Evolutionary conservation across 768 basidiomycete species (phyloP).

Genomic region (Rossbeevera mucosa): DNA sequence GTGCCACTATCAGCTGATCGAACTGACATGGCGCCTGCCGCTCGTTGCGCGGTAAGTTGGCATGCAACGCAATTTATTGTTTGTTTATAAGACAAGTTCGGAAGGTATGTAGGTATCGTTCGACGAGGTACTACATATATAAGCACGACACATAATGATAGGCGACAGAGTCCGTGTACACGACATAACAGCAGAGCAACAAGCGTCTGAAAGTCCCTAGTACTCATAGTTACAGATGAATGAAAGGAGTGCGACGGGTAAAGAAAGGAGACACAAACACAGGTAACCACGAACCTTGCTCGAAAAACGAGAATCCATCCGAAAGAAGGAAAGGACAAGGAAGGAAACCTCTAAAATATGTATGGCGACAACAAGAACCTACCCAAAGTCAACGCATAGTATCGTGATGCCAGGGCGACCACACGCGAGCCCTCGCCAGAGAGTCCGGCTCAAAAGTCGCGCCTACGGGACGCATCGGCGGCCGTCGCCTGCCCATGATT

Average conservation of each 20-base stretch:
- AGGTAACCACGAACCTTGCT: not conserved
- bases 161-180: not conserved
- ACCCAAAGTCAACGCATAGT: not conserved
- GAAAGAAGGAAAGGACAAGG: not conserved
- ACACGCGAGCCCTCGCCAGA: constrained; percentile 13
- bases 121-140: not conserved
- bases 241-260: not conserved
- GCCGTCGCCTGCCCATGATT: constrained; percentile 7
- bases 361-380: too few species aligned
- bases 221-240: too few species aligned
- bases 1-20: not conserved
- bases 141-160: not conserved
- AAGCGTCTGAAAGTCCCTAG: not conserved
- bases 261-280: not conserved
- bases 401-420: constrained; percentile 10
- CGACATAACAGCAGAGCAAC: not conserved
- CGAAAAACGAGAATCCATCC: not conserved
- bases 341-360: too few species aligned
- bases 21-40: too few species aligned
- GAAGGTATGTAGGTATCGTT: not conserved
- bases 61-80: not conserved
- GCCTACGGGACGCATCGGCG: not conserved
- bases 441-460: constrained; percentile 8
- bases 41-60: not conserved
- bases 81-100: not conserved